These are phyloP conservation scores for Aristolochia contorta DNA, from an alignment of 164 flowering plant genomes.

Conservation along the genomic window DNA sequence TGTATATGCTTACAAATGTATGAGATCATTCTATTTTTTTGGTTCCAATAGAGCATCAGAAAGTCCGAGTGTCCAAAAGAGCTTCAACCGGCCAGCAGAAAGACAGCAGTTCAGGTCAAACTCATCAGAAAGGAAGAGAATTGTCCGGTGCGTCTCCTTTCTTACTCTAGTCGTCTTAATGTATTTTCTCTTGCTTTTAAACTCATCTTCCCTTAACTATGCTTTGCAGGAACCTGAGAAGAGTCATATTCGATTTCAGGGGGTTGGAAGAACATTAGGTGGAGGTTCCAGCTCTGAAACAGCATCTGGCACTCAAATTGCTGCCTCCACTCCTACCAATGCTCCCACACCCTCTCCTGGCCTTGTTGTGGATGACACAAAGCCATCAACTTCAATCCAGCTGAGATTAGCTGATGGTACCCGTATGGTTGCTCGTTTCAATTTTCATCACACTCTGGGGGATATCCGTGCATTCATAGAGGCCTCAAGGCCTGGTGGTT, in stretches of 20 bases:
- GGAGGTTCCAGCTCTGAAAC: slow-evolving; percentile 18
- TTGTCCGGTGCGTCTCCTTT: slow-evolving; percentile 30
- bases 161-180: not conserved
- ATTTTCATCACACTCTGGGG: slow-evolving; percentile 58
- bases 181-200: not conserved
- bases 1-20: too few relatives aligned
- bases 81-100: slow-evolving; percentile 58
- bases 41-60: slow-evolving; percentile 59
- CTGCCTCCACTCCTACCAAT: slow-evolving; percentile 16
- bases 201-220: not conserved
- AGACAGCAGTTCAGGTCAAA: slow-evolving; percentile 44
- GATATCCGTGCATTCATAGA: slow-evolving; percentile 74
- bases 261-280: slow-evolving; percentile 74
- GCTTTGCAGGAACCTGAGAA: slow-evolving; percentile 52
- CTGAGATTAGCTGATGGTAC: slow-evolving; percentile 84
- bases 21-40: not conserved
- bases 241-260: slow-evolving; percentile 46
- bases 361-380: slow-evolving; percentile 41
- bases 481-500: slow-evolving; percentile 61
- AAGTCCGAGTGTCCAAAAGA: slow-evolving; percentile 76
- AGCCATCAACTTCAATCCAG: slow-evolving; percentile 76
- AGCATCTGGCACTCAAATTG: slow-evolving; percentile 18
- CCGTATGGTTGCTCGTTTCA: slow-evolving; percentile 74
- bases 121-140: slow-evolving; percentile 56
- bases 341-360: slow-evolving; percentile 48